phyloP scores from a whole-genome alignment of 2,329 filamentous ascomycete species.

The Diaporthe citri region DNA sequence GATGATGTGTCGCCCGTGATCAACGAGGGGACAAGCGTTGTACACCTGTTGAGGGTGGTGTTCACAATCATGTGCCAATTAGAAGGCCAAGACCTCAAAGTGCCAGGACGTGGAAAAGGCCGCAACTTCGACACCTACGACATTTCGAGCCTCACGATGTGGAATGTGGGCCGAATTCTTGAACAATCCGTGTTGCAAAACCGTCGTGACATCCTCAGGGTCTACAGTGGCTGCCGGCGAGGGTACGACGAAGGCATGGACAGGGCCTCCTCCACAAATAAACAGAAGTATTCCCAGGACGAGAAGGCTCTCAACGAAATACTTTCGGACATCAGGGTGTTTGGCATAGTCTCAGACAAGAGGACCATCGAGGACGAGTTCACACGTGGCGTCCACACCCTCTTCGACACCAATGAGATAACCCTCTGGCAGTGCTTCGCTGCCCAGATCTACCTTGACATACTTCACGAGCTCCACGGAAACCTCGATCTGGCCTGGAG shows the following conservation, averaged over 20 bases:
- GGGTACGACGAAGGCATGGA: neutral
- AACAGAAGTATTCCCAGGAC: neutral
- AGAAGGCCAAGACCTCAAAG: neutral
- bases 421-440: slow-evolving; percentile 8
- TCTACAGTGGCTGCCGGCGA: neutral
- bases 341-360: neutral
- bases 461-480: neutral
- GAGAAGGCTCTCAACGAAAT: neutral
- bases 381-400: neutral
- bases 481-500: neutral
- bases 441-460: neutral
- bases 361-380: slow-evolving; percentile 6
- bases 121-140: neutral
- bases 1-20: neutral
- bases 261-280: neutral
- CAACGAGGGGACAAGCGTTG: neutral
- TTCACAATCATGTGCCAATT: neutral
- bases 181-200: neutral
- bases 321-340: neutral
- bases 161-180: neutral
- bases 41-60: neutral
- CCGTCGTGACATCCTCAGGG: too few relatives aligned
- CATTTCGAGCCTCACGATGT: neutral
- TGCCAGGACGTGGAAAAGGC: neutral
- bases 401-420: neutral